These are phyloP conservation scores for Ramicandelaber brevisporus DNA, from an alignment of 192 early-diverging fungal species.

Conservation along the genomic window DNA sequence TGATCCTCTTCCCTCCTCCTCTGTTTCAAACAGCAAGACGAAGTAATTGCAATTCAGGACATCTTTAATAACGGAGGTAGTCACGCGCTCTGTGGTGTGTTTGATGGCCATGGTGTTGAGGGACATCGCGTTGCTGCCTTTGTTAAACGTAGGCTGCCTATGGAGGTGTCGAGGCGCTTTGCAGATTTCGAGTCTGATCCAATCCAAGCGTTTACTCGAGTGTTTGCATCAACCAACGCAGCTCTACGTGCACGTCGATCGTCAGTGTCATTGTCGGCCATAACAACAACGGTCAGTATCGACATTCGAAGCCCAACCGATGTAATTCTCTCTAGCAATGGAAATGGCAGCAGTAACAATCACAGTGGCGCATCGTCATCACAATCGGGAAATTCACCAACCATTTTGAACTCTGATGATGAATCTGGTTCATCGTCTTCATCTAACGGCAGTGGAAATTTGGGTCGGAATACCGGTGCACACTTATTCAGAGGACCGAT, in stretches of 20 bases:
- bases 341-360: too few relatives aligned
- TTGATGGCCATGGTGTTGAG: conserved; percentile 21
- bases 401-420: conserved; percentile 5
- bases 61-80: background rate
- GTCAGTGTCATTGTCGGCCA: too few relatives aligned
- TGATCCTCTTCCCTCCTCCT: too few relatives aligned
- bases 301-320: too few relatives aligned
- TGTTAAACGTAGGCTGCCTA: background rate
- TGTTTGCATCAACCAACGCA: conserved; percentile 4
- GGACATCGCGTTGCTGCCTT: background rate
- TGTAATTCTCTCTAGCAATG: too few relatives aligned
- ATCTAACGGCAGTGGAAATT: too few relatives aligned
- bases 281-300: too few relatives aligned
- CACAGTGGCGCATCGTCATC: too few relatives aligned
- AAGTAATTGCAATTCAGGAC: background rate
- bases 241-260: conserved; percentile 6
- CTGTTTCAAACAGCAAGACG: conserved; percentile 1
- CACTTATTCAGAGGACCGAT: too few relatives aligned
- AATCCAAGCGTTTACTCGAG: conserved; percentile 6
- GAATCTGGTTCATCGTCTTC: conserved; percentile 6
- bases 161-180: background rate
- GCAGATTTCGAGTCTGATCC: conserved; percentile 3
- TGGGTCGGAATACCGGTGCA: too few relatives aligned
- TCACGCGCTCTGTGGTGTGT: conserved; percentile 16
- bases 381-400: too few relatives aligned